Percentiles rank a stretch among this genome's conserved stretches.
Evolutionary conservation across 2,329 filamentous ascomycete genomes (phyloP).

Genomic region (Neurospora sp.): DNA sequence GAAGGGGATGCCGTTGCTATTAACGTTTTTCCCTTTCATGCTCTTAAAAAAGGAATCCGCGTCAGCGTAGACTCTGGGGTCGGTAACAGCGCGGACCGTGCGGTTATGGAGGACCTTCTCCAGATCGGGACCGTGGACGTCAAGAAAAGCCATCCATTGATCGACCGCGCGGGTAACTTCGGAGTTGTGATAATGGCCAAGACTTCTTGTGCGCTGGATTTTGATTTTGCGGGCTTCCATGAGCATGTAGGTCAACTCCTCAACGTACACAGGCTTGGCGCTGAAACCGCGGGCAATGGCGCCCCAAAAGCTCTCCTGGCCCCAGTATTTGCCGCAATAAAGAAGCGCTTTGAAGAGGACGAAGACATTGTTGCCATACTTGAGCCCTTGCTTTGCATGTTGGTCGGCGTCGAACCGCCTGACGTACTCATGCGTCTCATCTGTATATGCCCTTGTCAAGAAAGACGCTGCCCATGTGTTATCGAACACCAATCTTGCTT

Average conservation of each 20-base stretch:
- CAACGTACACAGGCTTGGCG: slow-evolving; percentile 4
- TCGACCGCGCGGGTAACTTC: slow-evolving; percentile 14
- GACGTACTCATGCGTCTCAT: slow-evolving; percentile 6
- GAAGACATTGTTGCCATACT: slow-evolving; percentile 16
- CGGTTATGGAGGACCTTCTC: background rate
- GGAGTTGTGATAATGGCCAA: background rate
- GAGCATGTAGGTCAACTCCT: slow-evolving; percentile 7
- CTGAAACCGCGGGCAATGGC: slow-evolving; percentile 12
- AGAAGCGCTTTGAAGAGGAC: slow-evolving; percentile 14
- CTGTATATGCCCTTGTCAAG: slow-evolving; percentile 11
- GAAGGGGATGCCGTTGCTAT: background rate
- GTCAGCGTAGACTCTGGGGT: slow-evolving; percentile 1
- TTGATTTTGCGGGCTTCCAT: slow-evolving; percentile 10
- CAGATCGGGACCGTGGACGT: background rate
- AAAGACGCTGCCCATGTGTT: slow-evolving; percentile 12
- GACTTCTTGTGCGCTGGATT: slow-evolving; percentile 2
- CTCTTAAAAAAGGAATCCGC: slow-evolving; percentile 8
- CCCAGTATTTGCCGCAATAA: slow-evolving; percentile 5
- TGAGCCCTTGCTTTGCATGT: slow-evolving; percentile 12
- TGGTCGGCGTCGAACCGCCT: slow-evolving; percentile 4
- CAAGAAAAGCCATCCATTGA: slow-evolving; percentile 15
- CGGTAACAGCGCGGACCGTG: background rate
- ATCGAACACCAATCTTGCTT: slow-evolving; percentile 9
- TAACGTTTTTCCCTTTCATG: background rate
- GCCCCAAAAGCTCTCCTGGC: slow-evolving; percentile 9